Evolutionary conservation across 768 basidiomycete genomes (phyloP).

Genomic region (Hypsizygus marmoreus): DNA sequence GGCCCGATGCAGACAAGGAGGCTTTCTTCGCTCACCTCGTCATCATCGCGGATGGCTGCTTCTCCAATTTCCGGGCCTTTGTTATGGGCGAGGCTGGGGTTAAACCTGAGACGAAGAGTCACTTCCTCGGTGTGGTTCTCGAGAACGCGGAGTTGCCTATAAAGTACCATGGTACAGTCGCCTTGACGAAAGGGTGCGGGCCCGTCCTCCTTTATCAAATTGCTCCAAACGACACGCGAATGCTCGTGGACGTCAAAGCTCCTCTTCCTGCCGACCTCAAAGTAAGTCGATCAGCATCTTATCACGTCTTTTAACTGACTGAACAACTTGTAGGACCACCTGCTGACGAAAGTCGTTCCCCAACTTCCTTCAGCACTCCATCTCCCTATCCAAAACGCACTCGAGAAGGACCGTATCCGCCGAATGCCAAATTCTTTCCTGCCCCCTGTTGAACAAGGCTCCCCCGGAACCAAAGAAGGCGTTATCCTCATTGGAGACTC

Average conservation of each 20-base stretch:
- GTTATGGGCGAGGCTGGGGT: constrained; percentile 57
- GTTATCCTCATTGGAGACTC: constrained; percentile 90
- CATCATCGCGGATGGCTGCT: constrained; percentile 91
- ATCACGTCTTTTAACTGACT: constrained; percentile 2
- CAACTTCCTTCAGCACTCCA: constrained; percentile 79
- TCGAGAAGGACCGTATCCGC: constrained; percentile 80
- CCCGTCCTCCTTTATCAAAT: constrained; percentile 96
- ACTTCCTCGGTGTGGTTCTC: constrained; percentile 86
- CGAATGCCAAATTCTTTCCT: constrained; percentile 97
- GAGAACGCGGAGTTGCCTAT: constrained; percentile 76
- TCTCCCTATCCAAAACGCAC: constrained; percentile 59
- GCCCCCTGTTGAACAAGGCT: constrained; percentile 73
- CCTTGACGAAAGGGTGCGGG: constrained; percentile 75
- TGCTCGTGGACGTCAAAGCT: constrained; percentile 87
- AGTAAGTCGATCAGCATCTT: constrained; percentile 37
- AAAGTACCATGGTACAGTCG: constrained; percentile 81
- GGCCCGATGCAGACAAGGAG: constrained; percentile 45
- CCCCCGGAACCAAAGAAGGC: constrained; percentile 56
- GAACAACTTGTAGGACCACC: constrained; percentile 51
- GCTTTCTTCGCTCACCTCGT: constrained; percentile 75
- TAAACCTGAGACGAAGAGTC: constrained; percentile 62
- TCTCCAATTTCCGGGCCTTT: constrained; percentile 82
- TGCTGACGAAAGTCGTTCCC: constrained; percentile 73
- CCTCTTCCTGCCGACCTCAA: constrained; percentile 84
- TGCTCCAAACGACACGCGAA: constrained; percentile 83